These are phyloP conservation scores for Lipomyces orientalis DNA, from an alignment of 805 yeast genomes.

Conservation along the genomic window DNA sequence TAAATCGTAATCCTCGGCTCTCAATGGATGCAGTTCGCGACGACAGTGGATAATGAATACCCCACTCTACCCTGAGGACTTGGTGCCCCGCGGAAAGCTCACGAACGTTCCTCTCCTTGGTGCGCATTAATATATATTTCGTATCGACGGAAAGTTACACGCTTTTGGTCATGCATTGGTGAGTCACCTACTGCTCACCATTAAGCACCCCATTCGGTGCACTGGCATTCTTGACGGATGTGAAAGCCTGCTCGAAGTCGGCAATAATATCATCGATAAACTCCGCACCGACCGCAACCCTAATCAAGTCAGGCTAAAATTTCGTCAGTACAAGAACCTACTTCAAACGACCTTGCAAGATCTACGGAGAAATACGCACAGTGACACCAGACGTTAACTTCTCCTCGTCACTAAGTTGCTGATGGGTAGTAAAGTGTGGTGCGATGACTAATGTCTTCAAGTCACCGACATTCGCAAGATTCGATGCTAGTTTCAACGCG, in stretches of 20 bases:
- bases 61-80: too few species aligned
- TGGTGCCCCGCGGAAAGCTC: too few species aligned
- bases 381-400: conserved; percentile 84
- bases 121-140: background rate
- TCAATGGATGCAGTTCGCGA: background rate
- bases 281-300: conserved; percentile 92
- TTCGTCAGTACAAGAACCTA: background rate
- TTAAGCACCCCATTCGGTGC: background rate
- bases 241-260: conserved; percentile 87
- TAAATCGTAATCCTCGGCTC: background rate
- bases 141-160: background rate
- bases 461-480: conserved; percentile 97
- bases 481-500: conserved; percentile 79
- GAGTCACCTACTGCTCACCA: background rate
- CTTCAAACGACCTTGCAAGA: background rate
- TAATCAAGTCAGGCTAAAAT: conserved; percentile 68
- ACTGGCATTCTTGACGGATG: conserved; percentile 49
- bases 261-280: conserved; percentile 79
- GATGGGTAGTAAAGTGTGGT: conserved; percentile 95
- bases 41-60: too few species aligned
- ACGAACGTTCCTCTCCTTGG: too few species aligned
- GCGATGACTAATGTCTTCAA: conserved; percentile 94
- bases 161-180: background rate
- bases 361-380: conserved; percentile 2
- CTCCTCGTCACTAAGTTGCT: conserved; percentile 84